Base-by-base conservation (phyloP, 2,329 filamentous ascomycete genomes). In the Beauveria sp. region DNA sequence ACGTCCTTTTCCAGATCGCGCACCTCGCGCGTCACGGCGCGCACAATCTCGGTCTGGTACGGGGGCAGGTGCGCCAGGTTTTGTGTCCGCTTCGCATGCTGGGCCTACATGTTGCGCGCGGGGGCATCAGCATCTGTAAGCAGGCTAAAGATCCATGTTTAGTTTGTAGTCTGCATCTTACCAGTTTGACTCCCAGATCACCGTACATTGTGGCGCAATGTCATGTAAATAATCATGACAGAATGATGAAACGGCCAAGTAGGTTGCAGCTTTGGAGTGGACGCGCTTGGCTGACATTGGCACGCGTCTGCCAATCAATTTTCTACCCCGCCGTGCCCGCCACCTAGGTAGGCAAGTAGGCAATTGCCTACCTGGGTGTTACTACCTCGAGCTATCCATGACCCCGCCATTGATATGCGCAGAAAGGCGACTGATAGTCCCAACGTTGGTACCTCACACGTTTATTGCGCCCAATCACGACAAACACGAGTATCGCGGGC, bases 1-100 rank as follows among this genome's bases (percentile, higher is more conserved):
- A 93, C 88, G 75, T 97, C 91, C 72, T 89, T 91, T 74, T 98
- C 89, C 9, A 99, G 83, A 68, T 98, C 93, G 68, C 93, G 89
- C 24, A 97, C 92, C 81, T 99, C 95, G 69, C 92, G 88, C 2
- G 91, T 89, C 54, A 96, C 89, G 22, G 86, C 85, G 62, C 93
- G 92, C 60, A 98, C 91, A 50, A 96, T 83, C 71, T 98, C 95
- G 31, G 92, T 88, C 75, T 96, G 92, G 73, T 98, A 98, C 3
- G 92, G 88, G 1, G 95, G 95, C 3, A 99, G 84, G 72, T 96
- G 87, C 38, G 87, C 79, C 61, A 99, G 85, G 66, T 90, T 89
- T 75, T 95, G 91, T 20, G 90, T 96, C 72, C 95, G 87, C 82
- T 98, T 98, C 73, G 95, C 95, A 80, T 98, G 90, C 80, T 93